Base-by-base conservation (phyloP, 2,329 filamentous ascomycete species). In the Colletotrichum sp. region DNA sequence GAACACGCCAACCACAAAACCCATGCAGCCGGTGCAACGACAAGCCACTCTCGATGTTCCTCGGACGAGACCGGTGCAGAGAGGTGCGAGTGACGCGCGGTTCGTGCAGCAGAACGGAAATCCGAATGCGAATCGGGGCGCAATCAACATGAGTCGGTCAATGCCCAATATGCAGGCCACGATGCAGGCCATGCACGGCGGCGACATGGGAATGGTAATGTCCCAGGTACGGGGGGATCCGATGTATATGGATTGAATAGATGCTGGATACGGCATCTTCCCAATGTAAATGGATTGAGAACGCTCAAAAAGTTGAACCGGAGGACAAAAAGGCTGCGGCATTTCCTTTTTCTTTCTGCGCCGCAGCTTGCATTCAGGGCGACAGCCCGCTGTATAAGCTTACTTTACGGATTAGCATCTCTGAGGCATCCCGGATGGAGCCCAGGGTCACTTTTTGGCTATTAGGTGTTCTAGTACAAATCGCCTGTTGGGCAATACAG, bases 221-320 rank as follows among this genome's bases (percentile, higher is more conserved):
- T 85, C 87, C 73, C 85, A 85, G 36, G 84, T 88, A 43, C 84
- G 85, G 62, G 83, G 84, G 55, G 88, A 90, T 71, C 83, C 85
- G 52, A 89, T 91, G 87, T 90, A 88, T 79, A 87, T 90, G 85
- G 88, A 89, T 77, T 89, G 82, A 81, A 14, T 66, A 76, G 36
- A 61, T 43, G 48, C 9, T 10, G 43, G 10, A 52, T 52, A 21
- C n/a, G 43, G 43, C 43, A 52, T 52, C 9, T 52, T 52, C n/a
- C 43, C 10, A 52, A 52, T 52, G n/a, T 52, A 52, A 52, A 56
- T 18, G 24, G 30, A 32, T 14, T 69, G 64, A 32, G 34, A 16
- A 16, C 26, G 28, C 21, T 52, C 34, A 56, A 56, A 67, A 28
- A 36, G 28, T 67, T 64, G 56, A 26, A 56, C 16, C 24, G 36